These are phyloP conservation scores for Dactylellina leptospora DNA, from an alignment of 2,329 filamentous ascomycete species.

Conservation along the genomic window DNA sequence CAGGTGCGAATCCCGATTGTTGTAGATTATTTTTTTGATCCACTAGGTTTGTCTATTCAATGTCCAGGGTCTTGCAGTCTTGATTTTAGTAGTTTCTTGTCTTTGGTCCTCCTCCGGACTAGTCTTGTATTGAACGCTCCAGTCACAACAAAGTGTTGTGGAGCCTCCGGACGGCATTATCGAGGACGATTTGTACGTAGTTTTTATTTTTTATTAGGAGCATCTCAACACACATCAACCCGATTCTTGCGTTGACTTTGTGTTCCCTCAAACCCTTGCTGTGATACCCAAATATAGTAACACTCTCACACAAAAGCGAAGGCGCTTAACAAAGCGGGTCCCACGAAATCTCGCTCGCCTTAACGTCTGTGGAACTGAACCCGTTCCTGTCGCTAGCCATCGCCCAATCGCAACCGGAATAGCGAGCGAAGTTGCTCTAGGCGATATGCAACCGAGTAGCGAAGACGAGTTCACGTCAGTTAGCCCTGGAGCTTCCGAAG, in stretches of 20 bases:
- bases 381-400: background rate
- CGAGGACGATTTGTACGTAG: no score
- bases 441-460: conserved; percentile 1
- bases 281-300: conserved; percentile 31
- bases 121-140: no score
- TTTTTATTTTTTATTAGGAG: no score
- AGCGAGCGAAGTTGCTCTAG: conserved; percentile 6
- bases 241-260: conserved; percentile 2
- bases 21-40: no score
- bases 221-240: background rate
- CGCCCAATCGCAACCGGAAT: background rate
- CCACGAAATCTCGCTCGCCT: background rate
- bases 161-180: no score
- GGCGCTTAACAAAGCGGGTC: conserved; percentile 39
- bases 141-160: no score
- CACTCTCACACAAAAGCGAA: conserved; percentile 15
- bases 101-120: no score
- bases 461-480: conserved; percentile 2
- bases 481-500: conserved; percentile 8
- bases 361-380: no score
- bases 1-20: no score
- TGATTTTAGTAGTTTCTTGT: no score
- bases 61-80: no score
- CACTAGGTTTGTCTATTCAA: no score
- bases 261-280: conserved; percentile 10